Evolutionary conservation across 352 stramenopile genomes (phyloP), one percentile per base, ranked within the genome.

Genomic region (Elongisporangium prolatum): DNA sequence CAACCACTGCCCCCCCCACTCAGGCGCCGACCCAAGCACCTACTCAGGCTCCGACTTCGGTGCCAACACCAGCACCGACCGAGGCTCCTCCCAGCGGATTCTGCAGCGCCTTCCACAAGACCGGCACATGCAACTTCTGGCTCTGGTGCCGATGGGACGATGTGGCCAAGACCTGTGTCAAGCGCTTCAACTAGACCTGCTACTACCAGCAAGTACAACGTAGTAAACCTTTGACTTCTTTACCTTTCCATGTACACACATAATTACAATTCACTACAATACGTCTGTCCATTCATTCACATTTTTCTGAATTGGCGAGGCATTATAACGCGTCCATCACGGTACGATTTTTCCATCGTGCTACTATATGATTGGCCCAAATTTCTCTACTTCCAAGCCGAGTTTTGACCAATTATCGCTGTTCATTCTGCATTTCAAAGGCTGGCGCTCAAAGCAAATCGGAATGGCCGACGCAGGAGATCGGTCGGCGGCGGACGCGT

Each of bases 401-500:
- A n/a, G n/a, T n/a, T n/a, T n/a, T n/a, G n/a, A n/a, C n/a, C n/a
- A n/a, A n/a, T n/a, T n/a, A n/a, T n/a, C n/a, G n/a, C n/a, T n/a
- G n/a, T 44, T 16, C 34, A 44, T 17, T 17, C 34, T 44, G 34
- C 10, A 13, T 44, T 44, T 44, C 34, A 44, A 44, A 44, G 34
- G 34, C 34, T 44, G 34, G 34, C 34, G 9, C 34, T 25, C 24
- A 21, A n/a, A 50, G 24, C 40, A 17, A 56, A 56, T n/a, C 20
- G 54, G 10, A 44, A 63, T 63, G 57, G 57, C 40, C 38, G 50
- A 63, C 4, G 16, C 51, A 14, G 49, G 60, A 5, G 48, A 52
- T 52, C 59, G 13, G 8, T 48, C 34, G n/a, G 25, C 34, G 54
- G 80, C 72, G 11, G 64, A 67, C 21, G 69, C 67, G 59, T 93